Conservation (phyloP, 23 red algal species). For the Gracilaria gracilis region DNA sequence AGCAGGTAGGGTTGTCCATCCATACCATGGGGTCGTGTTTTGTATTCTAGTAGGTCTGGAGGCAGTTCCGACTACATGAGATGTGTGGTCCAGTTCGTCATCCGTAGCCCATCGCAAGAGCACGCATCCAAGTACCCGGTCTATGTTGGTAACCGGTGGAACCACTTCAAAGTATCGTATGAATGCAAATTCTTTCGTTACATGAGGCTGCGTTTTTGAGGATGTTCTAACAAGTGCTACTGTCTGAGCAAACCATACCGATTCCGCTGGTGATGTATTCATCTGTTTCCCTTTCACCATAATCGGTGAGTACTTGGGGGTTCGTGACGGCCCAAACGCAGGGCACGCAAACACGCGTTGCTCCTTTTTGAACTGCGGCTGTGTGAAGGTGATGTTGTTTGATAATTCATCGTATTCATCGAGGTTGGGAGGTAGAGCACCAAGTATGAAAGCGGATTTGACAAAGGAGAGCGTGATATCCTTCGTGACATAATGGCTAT, state of each 20-base stretch:
- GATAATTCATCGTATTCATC: background rate
- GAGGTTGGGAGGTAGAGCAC: background rate
- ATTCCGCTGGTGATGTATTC: background rate
- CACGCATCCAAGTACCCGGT: background rate
- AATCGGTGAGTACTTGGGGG: background rate
- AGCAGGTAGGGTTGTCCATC: background rate
- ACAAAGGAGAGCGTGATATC: slow-evolving; percentile 4
- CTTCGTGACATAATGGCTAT: background rate
- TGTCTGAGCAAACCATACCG: background rate
- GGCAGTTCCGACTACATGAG: background rate
- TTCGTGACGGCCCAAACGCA: background rate
- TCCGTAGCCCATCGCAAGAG: slow-evolving; percentile 10
- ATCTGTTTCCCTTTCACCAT: background rate
- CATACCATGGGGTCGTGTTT: background rate
- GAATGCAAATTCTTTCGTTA: slow-evolving; percentile 11
- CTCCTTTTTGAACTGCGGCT: background rate
- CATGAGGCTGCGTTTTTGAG: background rate
- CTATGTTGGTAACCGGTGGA: background rate
- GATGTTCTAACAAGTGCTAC: background rate
- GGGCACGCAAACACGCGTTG: background rate
- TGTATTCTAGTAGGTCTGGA: background rate
- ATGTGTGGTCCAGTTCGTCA: slow-evolving; percentile 5
- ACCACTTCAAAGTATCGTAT: slow-evolving; percentile 9
- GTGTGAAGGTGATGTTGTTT: background rate
- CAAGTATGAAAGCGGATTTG: slow-evolving; percentile 1